These are phyloP conservation scores for Meripilus lineatus DNA, from an alignment of 1,284 basidiomycete species.

Conservation along the genomic window DNA sequence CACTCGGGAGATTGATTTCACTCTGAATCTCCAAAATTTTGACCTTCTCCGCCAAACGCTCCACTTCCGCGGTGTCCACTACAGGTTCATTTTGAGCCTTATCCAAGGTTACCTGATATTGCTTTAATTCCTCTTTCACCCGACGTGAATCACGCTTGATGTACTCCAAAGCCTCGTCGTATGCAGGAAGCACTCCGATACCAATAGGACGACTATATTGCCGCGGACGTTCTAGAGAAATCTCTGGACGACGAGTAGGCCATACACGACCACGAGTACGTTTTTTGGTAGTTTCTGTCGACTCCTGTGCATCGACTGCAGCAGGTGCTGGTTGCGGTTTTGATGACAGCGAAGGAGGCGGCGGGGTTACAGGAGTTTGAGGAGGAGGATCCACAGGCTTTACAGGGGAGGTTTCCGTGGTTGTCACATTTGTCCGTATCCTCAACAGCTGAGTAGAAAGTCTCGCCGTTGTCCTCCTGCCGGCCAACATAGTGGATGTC, in stretches of 20 bases:
- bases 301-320: no score
- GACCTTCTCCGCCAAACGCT: conserved; percentile 30
- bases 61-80: conserved; percentile 35
- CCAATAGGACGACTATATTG: conserved; percentile 68
- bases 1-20: conserved; percentile 74
- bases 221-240: conserved; percentile 45
- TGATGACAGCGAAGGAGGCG: no score
- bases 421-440: no score
- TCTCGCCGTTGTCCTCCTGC: no score
- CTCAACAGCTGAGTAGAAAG: no score
- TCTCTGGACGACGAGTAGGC: conserved; percentile 36
- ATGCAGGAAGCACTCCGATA: conserved; percentile 69
- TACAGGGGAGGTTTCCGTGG: no score
- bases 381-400: no score
- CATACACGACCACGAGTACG: conserved; percentile 14
- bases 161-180: conserved; percentile 74
- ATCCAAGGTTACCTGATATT: conserved; percentile 29
- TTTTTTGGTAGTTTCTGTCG: no score
- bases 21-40: conserved; percentile 40
- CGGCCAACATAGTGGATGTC: no score
- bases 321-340: no score
- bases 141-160: conserved; percentile 47
- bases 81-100: conserved; percentile 19
- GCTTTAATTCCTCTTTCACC: conserved; percentile 42
- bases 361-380: no score